Conservation (phyloP, 352 stramenopile genomes). For the Globisporangium megalacanthum region DNA sequence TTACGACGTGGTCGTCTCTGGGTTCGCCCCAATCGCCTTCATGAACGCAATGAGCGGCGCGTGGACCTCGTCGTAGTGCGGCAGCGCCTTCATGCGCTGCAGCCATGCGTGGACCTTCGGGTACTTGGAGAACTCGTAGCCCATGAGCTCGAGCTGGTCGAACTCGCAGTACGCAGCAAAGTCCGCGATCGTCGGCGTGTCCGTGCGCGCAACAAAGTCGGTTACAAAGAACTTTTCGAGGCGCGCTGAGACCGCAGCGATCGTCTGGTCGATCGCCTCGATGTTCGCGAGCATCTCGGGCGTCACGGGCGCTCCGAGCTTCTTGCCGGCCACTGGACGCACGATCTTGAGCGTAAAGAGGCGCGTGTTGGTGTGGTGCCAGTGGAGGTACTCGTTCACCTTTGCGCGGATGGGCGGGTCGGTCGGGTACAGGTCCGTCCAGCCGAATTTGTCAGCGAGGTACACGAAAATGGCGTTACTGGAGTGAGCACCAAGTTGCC, state of each 20-base stretch:
- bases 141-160: conserved; percentile 57
- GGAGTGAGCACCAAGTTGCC: no score
- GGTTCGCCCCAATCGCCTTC: background rate
- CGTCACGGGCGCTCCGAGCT: conserved; percentile 23
- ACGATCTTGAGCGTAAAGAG: conserved; percentile 45
- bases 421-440: conserved; percentile 50
- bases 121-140: conserved; percentile 48
- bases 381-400: conserved; percentile 66
- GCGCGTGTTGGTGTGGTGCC: conserved; percentile 58
- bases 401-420: conserved; percentile 39
- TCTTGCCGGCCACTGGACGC: conserved; percentile 25
- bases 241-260: conserved; percentile 27
- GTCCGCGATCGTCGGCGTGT: conserved; percentile 58
- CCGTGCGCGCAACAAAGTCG: conserved; percentile 39
- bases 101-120: conserved; percentile 47
- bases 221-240: conserved; percentile 48
- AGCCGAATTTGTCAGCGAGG: conserved; percentile 43
- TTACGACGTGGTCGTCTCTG: no score
- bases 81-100: conserved; percentile 44
- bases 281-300: conserved; percentile 29
- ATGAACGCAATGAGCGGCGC: conserved; percentile 14
- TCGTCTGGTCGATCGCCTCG: conserved; percentile 25
- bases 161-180: conserved; percentile 53
- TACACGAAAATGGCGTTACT: conserved; percentile 51
- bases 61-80: conserved; percentile 52